phyloP scores from a whole-genome alignment of 2,329 filamentous ascomycete species.

The Ambrosiella beaveri region DNA sequence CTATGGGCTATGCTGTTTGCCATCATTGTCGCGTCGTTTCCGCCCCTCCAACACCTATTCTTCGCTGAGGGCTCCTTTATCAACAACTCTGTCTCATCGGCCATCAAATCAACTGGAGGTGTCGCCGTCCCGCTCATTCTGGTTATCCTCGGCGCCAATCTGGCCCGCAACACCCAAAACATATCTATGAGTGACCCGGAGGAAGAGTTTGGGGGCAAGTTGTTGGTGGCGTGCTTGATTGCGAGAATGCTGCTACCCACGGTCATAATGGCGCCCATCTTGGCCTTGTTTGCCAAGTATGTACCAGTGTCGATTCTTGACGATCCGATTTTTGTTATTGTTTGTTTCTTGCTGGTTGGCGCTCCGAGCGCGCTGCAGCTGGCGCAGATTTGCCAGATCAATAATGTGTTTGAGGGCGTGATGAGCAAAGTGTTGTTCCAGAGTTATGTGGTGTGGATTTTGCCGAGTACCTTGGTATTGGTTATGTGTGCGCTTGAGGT shows the following conservation, averaged over 20 bases:
- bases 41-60: conserved; percentile 64
- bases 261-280: conserved; percentile 74
- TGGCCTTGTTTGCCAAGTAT: conserved; percentile 77
- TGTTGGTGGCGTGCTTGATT: conserved; percentile 71
- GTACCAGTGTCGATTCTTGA: conserved; percentile 86
- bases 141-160: conserved; percentile 85
- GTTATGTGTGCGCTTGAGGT: conserved; percentile 88
- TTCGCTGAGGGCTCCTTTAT: conserved; percentile 81
- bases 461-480: conserved; percentile 78
- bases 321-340: conserved; percentile 94
- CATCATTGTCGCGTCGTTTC: conserved; percentile 80
- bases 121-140: conserved; percentile 91
- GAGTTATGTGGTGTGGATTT: conserved; percentile 78
- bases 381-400: conserved; percentile 97
- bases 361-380: conserved; percentile 86
- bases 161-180: conserved; percentile 77
- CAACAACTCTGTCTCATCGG: conserved; percentile 80
- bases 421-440: conserved; percentile 91
- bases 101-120: conserved; percentile 66
- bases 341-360: conserved; percentile 89
- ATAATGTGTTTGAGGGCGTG: conserved; percentile 83
- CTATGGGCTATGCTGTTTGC: conserved; percentile 92
- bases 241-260: conserved; percentile 88
- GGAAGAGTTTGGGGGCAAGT: conserved; percentile 47
- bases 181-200: conserved; percentile 47